Conservation (phyloP, 2,329 filamentous ascomycete genomes). For the Paecilomyces formosus region DNA sequence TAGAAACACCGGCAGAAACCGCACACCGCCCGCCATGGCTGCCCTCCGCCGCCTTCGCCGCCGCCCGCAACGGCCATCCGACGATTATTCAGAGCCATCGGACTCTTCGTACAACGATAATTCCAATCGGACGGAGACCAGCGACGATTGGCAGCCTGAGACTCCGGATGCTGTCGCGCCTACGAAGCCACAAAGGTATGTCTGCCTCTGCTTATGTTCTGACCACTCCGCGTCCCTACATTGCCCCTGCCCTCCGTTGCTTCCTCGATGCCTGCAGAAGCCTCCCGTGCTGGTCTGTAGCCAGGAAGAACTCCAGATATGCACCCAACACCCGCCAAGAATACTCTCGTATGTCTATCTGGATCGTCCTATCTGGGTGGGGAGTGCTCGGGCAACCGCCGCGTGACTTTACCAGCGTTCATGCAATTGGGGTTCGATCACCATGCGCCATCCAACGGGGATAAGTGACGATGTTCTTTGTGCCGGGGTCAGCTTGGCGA, state of each 20-base stretch:
- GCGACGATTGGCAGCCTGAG: slow-evolving; percentile 13
- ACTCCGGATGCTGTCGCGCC: slow-evolving; percentile 2
- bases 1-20: background rate
- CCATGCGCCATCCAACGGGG: background rate
- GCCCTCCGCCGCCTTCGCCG: slow-evolving; percentile 5
- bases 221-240: slow-evolving; percentile 23
- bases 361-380: background rate
- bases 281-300: background rate
- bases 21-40: background rate
- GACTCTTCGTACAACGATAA: slow-evolving; percentile 10
- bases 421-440: background rate
- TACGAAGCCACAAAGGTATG: slow-evolving; percentile 6
- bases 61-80: slow-evolving; percentile 3
- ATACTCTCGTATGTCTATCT: background rate
- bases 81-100: background rate
- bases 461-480: background rate
- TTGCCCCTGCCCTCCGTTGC: background rate
- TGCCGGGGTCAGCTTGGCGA: background rate
- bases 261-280: background rate
- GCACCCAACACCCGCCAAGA: background rate
- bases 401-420: background rate
- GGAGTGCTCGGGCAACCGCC: background rate
- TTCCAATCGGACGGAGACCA: slow-evolving; percentile 7
- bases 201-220: slow-evolving; percentile 41
- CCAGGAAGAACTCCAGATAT: background rate